Evolutionary conservation across 1,284 basidiomycete genomes (phyloP), one percentile per base, ranked within the genome.

Genomic region (Malassezia equina): DNA sequence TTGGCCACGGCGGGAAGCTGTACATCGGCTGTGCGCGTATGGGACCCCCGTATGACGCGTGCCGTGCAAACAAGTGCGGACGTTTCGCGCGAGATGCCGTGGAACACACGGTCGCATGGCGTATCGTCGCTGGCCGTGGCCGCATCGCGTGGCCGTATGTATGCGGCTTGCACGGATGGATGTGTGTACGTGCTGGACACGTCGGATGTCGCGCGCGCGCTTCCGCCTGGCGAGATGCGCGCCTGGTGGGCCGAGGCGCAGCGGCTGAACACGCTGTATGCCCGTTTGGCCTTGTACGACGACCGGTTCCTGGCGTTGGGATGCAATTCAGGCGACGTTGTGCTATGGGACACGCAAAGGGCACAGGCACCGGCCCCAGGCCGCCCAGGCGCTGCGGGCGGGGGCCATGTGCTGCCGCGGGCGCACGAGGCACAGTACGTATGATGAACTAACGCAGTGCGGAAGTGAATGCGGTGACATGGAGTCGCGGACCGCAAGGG

Each of bases 141-240:
- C 1, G 28, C 60, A 15, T 58, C 54, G 15, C 55, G 50, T 15
- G 23, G 17, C 4, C 55, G 51, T 4, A 47, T 67, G 11, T 67
- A 61, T 49, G 66, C 64, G 19, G 61, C 71, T 9, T 69, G 65
- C 24, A 73, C 71, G 0, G 68, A 71, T 17, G 71, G 69, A 23
- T 43, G 46, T 41, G 31, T 57, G 3, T 52, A 52, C 29, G 28
- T 34, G 11, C 34, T 52, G 9, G 44, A 57, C 25, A 21, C 51
- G 25, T 17, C 13, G 29, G 47, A 39, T 41, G 21, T 39, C 27
- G 19, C 23, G 11, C 44, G 45, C 13, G 34, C 27, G 13, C 24
- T 29, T n/a, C 27, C 31, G 25, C 24, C 47, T 9, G 34, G 24
- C 28, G 43, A 41, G 29, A 42, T 43, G 31, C 28, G 19, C 42